Evolutionary conservation across 306 rosid genomes (phyloP), one percentile per base, ranked within the genome.

Genomic region (Fagus crenata): DNA sequence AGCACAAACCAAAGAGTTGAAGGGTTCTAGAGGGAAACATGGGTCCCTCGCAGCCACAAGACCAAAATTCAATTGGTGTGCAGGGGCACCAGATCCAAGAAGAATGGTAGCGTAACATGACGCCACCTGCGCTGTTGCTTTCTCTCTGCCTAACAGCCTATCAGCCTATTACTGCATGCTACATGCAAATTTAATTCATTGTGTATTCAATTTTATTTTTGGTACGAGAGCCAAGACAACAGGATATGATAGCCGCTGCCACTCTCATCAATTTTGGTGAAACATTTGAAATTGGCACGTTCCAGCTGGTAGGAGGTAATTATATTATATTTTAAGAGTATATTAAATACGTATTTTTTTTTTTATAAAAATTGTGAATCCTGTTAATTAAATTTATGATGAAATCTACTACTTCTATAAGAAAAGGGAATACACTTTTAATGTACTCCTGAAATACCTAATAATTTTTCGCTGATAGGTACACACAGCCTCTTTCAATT

Each of bases 1-100:
- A n/a, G 28, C 28, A 22, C 12, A 58, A 28, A 58, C 36, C 64
- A 58, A 58, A 32, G 32, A 22, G 11, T 9, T 46, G 13, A 46
- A 67, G 56, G 17, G 31, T 56, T 58, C 68, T 11, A 37, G 28
- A 67, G 31, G 41, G 49, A 17, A 6, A 59, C 65, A 68, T 37
- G 70, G 79, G 33, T 14, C 51, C 1, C 51, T 7, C 31, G 33
- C 2, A 8, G 56, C 56, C 4, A 17, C 13, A 3, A 1, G 65
- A 31, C 53, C 69, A 43, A 77, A 82, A 56, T 65, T 33, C 28
- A 35, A 63, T 35, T 69, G 51, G 54, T 71, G 43, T 60, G 60
- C 28, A 1, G 40, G 76, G 80, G 81, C 90, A 74, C 85, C 28
- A 59, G 81, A 81, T 81, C 86, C 85, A 81, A 87, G 80, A 87